Percentiles rank a stretch among this genome's conserved stretches.
Conservation (phyloP, 208 protist genomes). For the Acanthamoeba sp. region DNA sequence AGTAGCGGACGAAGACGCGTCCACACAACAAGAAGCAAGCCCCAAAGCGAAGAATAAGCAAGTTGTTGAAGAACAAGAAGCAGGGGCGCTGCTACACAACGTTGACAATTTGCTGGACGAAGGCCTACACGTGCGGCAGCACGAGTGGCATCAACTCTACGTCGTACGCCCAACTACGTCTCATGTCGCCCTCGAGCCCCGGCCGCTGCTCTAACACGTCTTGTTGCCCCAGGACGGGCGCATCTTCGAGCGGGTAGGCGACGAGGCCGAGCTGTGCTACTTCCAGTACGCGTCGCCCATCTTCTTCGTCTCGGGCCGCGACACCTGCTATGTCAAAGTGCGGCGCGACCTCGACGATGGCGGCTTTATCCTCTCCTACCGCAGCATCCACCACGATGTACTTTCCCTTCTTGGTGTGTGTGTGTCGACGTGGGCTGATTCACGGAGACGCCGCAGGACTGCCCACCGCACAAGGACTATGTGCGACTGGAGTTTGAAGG, state of each 20-base stretch:
- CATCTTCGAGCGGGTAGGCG: slow-evolving; percentile 35
- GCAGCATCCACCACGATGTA: slow-evolving; percentile 2
- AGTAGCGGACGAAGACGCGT: no score
- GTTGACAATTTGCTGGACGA: slow-evolving; percentile 25
- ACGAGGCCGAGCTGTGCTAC: slow-evolving; percentile 19
- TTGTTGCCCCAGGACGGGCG: background rate
- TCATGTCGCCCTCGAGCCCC: no score
- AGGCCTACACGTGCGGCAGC: background rate
- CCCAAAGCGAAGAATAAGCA: no score
- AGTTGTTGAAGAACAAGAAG: no score
- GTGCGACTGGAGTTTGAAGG: slow-evolving; percentile 31
- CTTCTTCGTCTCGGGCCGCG: slow-evolving; percentile 45
- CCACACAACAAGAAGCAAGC: no score
- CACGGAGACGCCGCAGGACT: background rate
- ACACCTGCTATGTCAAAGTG: slow-evolving; percentile 47
- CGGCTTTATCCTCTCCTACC: slow-evolving; percentile 55
- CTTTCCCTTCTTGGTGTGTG: background rate
- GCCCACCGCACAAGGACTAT: slow-evolving; percentile 49
- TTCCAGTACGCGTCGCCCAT: slow-evolving; percentile 65
- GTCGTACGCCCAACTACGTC: background rate
- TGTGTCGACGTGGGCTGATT: no score
- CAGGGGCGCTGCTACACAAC: background rate
- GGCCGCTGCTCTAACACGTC: background rate
- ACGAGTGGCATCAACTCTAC: slow-evolving; percentile 59
- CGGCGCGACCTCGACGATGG: background rate